A percentile compares a stretch with the other conserved stretches of the same genome.
Conservation (phyloP, 2,329 filamentous ascomycete species). For the Calonectria fujianensis region DNA sequence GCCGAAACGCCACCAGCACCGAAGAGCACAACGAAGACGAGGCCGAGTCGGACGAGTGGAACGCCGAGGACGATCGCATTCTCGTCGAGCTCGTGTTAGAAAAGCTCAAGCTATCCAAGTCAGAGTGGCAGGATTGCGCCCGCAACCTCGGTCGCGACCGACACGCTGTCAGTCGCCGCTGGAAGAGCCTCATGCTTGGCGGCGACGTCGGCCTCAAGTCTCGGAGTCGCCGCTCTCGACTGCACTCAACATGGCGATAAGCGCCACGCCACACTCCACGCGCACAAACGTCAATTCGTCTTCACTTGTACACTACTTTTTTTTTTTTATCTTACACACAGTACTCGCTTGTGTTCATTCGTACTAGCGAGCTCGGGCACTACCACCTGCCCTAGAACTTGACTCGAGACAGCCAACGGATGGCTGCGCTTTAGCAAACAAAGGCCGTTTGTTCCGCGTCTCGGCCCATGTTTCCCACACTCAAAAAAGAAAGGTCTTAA, state of each 20-base stretch:
- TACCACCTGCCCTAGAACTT: conserved; percentile 22
- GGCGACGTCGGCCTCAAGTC: conserved; percentile 77
- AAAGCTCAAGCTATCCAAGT: conserved; percentile 78
- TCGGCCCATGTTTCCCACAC: conserved; percentile 25
- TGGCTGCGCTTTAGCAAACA: conserved; percentile 35
- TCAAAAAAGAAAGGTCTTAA: conserved; percentile 47
- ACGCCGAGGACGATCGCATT: conserved; percentile 77
- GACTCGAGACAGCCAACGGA: conserved; percentile 20
- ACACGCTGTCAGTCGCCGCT: conserved; percentile 73
- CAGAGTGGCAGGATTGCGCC: conserved; percentile 81
- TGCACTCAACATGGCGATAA: conserved; percentile 75
- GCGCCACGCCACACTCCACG: not conserved
- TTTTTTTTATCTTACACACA: conserved; percentile 30
- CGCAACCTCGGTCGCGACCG: conserved; percentile 77
- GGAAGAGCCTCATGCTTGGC: conserved; percentile 77
- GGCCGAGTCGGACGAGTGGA: conserved; percentile 72
- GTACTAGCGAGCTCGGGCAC: conserved; percentile 16
- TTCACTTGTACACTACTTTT: conserved; percentile 45
- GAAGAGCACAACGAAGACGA: conserved; percentile 66
- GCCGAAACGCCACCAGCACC: conserved; percentile 57
- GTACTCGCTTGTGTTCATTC: conserved; percentile 31
- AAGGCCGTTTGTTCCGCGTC: conserved; percentile 10
- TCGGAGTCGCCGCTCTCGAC: conserved; percentile 65
- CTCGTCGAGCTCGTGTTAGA: conserved; percentile 81
- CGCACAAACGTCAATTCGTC: conserved; percentile 2